Percentiles rank a stretch among this genome's conserved stretches.
Conservation (phyloP, 306 rosid species). For the Cicer yamashitae region DNA sequence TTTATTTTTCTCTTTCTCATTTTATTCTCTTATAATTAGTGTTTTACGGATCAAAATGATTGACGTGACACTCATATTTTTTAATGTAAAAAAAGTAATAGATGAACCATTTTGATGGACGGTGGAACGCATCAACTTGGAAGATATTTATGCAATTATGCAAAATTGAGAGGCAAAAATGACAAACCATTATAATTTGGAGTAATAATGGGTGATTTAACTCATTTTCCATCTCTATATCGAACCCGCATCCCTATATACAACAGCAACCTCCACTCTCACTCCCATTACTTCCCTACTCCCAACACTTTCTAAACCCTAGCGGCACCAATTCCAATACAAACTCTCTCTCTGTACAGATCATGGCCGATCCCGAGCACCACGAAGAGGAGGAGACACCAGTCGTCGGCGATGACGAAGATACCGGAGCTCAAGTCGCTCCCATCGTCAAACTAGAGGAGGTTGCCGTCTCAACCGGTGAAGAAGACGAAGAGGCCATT, state of each 20-base stretch:
- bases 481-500: constrained; percentile 80
- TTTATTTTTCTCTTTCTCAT: too few relatives aligned
- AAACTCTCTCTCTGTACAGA: not conserved
- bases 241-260: constrained; percentile 1
- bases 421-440: constrained; percentile 95
- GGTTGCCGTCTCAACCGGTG: constrained; percentile 89
- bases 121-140: too few relatives aligned
- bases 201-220: too few relatives aligned
- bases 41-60: too few relatives aligned
- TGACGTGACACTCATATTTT: too few relatives aligned
- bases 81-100: too few relatives aligned
- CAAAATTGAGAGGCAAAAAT: too few relatives aligned
- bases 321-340: constrained; percentile 20
- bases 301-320: constrained; percentile 42
- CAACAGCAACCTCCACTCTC: not conserved
- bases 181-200: too few relatives aligned
- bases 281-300: not conserved
- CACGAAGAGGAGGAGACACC: constrained; percentile 82
- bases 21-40: too few relatives aligned
- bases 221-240: too few relatives aligned
- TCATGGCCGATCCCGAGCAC: constrained; percentile 84
- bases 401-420: constrained; percentile 85
- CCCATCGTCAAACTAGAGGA: constrained; percentile 94
- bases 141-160: too few relatives aligned
- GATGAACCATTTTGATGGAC: too few relatives aligned